Percentiles rank a stretch among this genome's conserved stretches.
These are phyloP conservation scores for Nigrograna mackinnonii DNA, from an alignment of 2,329 filamentous ascomycete genomes.

Conservation along the genomic window DNA sequence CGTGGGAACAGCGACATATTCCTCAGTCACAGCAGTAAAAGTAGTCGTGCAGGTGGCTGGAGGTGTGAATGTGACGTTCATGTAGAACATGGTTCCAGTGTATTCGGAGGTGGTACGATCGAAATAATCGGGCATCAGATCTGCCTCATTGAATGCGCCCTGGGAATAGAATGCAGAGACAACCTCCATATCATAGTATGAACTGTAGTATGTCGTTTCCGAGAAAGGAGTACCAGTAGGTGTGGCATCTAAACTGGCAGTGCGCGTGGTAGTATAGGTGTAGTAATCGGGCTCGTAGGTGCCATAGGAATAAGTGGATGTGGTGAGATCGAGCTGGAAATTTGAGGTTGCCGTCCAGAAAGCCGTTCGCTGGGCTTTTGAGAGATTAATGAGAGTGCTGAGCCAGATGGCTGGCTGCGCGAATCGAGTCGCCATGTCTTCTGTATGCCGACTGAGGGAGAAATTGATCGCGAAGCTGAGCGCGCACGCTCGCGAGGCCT, in stretches of 20 bases:
- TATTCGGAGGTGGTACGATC: slow-evolving; percentile 10
- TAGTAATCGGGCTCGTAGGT: slow-evolving; percentile 9
- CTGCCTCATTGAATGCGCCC: slow-evolving; percentile 23
- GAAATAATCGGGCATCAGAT: slow-evolving; percentile 19
- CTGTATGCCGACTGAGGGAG: too few relatives aligned
- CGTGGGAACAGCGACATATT: slow-evolving; percentile 24
- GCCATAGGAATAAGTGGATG: slow-evolving; percentile 16
- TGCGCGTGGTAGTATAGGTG: slow-evolving; percentile 12
- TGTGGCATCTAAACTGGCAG: slow-evolving; percentile 24
- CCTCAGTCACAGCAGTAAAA: slow-evolving; percentile 13
- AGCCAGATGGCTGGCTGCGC: too few relatives aligned
- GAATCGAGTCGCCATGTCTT: too few relatives aligned
- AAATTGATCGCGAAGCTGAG: too few relatives aligned
- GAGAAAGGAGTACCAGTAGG: slow-evolving; percentile 26
- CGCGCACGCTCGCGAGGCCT: too few relatives aligned
- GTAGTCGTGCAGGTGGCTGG: slow-evolving; percentile 27
- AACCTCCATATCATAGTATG: slow-evolving; percentile 15
- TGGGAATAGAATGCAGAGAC: slow-evolving; percentile 24
- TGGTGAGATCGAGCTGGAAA: slow-evolving; percentile 1
- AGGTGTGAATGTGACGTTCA: slow-evolving; percentile 35
- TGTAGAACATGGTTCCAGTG: slow-evolving; percentile 19
- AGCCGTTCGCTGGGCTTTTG: too few relatives aligned
- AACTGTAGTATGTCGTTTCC: slow-evolving; percentile 10
- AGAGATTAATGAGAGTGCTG: too few relatives aligned
- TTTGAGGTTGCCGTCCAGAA: slow-evolving; percentile 2